Conservation (phyloP, 257 asterid species). For the Cruciata laevipes region DNA sequence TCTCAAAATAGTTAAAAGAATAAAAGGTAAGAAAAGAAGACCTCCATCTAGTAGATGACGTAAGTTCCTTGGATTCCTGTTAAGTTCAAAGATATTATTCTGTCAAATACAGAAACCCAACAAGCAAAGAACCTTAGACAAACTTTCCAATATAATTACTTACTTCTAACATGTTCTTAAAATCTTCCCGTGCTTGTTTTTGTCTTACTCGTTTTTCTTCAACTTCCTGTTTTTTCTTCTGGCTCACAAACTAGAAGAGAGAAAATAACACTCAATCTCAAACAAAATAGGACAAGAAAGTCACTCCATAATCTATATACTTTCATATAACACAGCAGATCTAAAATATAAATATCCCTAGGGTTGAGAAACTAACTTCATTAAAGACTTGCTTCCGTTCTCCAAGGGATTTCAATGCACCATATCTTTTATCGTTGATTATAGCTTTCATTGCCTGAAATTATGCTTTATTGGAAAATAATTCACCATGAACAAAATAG, state of each 20-base stretch:
- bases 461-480: slow-evolving; percentile 19
- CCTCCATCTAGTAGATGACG: slow-evolving; percentile 83
- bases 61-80: slow-evolving; percentile 79
- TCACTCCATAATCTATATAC: slow-evolving; percentile 10
- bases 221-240: slow-evolving; percentile 77
- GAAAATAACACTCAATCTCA: slow-evolving; percentile 13
- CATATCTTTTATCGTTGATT: slow-evolving; percentile 79
- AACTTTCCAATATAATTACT: slow-evolving; percentile 10
- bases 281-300: slow-evolving; percentile 16
- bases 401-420: slow-evolving; percentile 70
- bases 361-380: slow-evolving; percentile 48
- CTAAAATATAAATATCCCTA: slow-evolving; percentile 4
- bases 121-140: not conserved
- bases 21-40: slow-evolving; percentile 19
- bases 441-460: slow-evolving; percentile 84
- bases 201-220: slow-evolving; percentile 78
- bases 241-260: slow-evolving; percentile 62
- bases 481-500: slow-evolving; percentile 15
- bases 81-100: slow-evolving; percentile 6
- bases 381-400: slow-evolving; percentile 86
- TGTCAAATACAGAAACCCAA: not conserved
- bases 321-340: not conserved
- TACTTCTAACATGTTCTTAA: slow-evolving; percentile 82
- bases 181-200: slow-evolving; percentile 79
- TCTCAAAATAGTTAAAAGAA: slow-evolving; percentile 2